Base-by-base conservation (phyloP, 106 monocot genomes). In the Posidonia australis region DNA sequence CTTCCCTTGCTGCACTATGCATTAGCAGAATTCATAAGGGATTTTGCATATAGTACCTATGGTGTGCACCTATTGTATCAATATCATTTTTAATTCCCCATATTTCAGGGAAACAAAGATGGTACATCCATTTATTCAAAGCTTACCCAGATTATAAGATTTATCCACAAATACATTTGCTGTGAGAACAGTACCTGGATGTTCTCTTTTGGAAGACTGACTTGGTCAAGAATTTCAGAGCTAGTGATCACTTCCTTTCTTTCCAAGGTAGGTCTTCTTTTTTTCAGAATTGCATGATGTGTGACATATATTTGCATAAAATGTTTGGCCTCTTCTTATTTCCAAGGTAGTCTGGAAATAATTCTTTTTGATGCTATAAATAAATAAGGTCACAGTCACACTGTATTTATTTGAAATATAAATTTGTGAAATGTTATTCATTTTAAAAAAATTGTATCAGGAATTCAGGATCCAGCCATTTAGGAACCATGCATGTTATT, bases 221-320 rank as follows among this genome's bases (percentile, higher is more conserved):
- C 83, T 20, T 98, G 90, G 96, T 31, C 84, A 75, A 82, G 81
- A 73, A 87, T 87, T 60, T 80, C 90, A 63, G 87, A 90, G 45
- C 76, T 87, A 24, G 81, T 90, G 44, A 85, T 98, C 66, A 80
- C 69, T 49, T 77, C 56, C 63, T 94, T 78, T 68, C 86, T 94
- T 48, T 94, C 94, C 31, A 84, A 94, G 89, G 94, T 94, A 47
- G 26, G 77, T 66, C 43, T 63, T 17, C 14, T 21, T 53, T 51
- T 68, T 44, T 44, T 16, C 12, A 17, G 22, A 43, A 55, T 36
- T 36, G 36, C 2, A 36, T 36, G 7, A n/a, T n/a, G 36, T 7
- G 36, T 4, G 36, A 36, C 2, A 2, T 36, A 36, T 36, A 36
- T 36, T 2, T 36, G 36, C 36, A 36, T 36, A 36, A n/a, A n/a